Evolutionary conservation across 2,329 filamentous ascomycete species (phyloP), one percentile per base, ranked within the genome.

Genomic region (Boeremia lycopersici): DNA sequence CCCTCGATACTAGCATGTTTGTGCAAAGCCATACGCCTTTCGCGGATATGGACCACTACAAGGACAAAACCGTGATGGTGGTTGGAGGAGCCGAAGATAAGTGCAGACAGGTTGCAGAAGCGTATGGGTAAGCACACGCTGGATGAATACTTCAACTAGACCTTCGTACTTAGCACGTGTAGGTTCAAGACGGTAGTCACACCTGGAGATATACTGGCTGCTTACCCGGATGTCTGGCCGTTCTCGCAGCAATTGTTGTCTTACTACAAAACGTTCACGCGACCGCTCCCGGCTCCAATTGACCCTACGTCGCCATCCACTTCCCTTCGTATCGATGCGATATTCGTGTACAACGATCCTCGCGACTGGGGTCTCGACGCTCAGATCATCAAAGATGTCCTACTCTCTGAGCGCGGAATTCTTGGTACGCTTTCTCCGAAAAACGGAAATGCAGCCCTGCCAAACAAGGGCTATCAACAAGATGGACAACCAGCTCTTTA

Each of bases 271-370:
- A 65, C 71, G 6, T 84, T 83, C 52, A 81, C 84, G 13, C 81
- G 82, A 33, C 83, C 84, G 1, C 78, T 90, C 0, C 86, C 87
- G 0, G 62, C 62, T 8, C 79, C 79, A 11, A 78, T 83, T 59
- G 75, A 78, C 46, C 72, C 81, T 33, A 69, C 72, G 13, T 77
- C 80, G 56, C 80, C 74, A 2, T 75, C 74, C 0, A 77, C 78
- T 12, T 82, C 79, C 15, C 81, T 93, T 42, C 92, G 91, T 65
- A 89, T 99, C 63, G 91, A 96, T 69, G 92, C 93, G 26, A 86
- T 98, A 26, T 89, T 98, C 68, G 89, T 97, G 6, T 97, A 93
- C 82, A 96, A 96, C 73, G 95, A 98, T 75, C 93, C 95, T 3
- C 86, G 95, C 51, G 95, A 99, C 78, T 99, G 95, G 95, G 92